These are phyloP conservation scores for Xylaria flabelliformis DNA, from an alignment of 495 filamentous ascomycete species.

Conservation along the genomic window DNA sequence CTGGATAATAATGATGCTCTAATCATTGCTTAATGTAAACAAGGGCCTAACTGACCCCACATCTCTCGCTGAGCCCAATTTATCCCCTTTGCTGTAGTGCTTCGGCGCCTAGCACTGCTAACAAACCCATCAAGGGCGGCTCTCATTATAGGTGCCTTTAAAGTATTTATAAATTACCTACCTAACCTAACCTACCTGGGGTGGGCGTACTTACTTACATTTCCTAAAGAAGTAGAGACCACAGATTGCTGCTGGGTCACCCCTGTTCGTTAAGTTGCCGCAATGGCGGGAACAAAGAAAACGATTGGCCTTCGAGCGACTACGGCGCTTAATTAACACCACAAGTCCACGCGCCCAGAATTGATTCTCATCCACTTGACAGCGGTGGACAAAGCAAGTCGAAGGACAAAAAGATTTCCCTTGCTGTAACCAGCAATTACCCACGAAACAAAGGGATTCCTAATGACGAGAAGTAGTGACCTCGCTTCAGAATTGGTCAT, in stretches of 20 bases:
- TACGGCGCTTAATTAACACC: conserved; percentile 21
- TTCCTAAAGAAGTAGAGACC: no score
- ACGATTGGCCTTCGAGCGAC: conserved; percentile 17
- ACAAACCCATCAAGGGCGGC: not conserved
- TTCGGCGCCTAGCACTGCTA: not conserved
- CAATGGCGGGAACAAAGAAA: not conserved
- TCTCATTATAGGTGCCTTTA: not conserved
- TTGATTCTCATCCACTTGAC: conserved; percentile 18
- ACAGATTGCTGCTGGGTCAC: not conserved
- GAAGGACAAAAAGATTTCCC: not conserved
- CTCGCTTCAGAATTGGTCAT: conserved; percentile 11
- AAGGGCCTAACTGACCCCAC: not conserved
- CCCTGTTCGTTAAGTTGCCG: conserved; percentile 1
- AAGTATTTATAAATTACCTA: not conserved
- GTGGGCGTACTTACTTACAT: no score
- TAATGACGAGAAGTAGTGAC: not conserved
- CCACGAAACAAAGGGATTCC: conserved; percentile 18
- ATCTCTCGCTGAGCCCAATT: not conserved
- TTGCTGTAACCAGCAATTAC: not conserved
- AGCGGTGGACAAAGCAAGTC: conserved; percentile 14
- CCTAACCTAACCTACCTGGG: not conserved
- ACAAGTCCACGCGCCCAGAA: not conserved
- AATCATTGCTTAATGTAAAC: not conserved
- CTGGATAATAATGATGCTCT: not conserved
- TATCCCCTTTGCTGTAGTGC: not conserved